A percentile compares a stretch with the other conserved stretches of the same genome.
Conservation (phyloP, 176 grass and related monocot species). For the Rhynchospora pubera region DNA sequence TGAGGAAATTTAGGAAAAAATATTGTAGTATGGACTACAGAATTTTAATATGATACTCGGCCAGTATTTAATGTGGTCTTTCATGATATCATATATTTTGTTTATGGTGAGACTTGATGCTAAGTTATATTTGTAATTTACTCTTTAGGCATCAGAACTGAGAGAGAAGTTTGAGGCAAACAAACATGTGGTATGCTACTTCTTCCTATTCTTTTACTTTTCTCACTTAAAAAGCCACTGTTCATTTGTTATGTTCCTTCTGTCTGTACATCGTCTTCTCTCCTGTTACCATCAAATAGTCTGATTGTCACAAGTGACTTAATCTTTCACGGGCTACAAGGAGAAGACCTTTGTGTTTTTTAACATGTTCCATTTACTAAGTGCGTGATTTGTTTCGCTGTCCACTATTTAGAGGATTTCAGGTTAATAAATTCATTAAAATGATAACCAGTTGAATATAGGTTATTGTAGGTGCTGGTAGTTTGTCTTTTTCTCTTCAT, state of each 20-base stretch:
- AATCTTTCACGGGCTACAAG: background rate
- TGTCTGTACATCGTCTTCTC: background rate
- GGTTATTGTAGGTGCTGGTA: background rate
- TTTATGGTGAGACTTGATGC: background rate
- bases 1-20: background rate
- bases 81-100: background rate
- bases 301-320: background rate
- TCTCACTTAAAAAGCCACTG: background rate
- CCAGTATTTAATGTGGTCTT: background rate
- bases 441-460: background rate
- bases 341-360: background rate
- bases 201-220: background rate
- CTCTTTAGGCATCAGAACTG: slow-evolving; percentile 71
- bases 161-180: slow-evolving; percentile 92
- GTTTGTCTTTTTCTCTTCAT: background rate
- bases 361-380: background rate
- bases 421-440: background rate
- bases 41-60: background rate
- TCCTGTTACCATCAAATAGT: background rate
- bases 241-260: background rate
- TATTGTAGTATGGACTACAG: background rate
- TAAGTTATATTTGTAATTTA: background rate
- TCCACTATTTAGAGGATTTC: background rate
- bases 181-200: slow-evolving; percentile 53
- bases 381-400: background rate